Evolutionary conservation across 1,284 basidiomycete species (phyloP).

Genomic region (Cerrena zonata): DNA sequence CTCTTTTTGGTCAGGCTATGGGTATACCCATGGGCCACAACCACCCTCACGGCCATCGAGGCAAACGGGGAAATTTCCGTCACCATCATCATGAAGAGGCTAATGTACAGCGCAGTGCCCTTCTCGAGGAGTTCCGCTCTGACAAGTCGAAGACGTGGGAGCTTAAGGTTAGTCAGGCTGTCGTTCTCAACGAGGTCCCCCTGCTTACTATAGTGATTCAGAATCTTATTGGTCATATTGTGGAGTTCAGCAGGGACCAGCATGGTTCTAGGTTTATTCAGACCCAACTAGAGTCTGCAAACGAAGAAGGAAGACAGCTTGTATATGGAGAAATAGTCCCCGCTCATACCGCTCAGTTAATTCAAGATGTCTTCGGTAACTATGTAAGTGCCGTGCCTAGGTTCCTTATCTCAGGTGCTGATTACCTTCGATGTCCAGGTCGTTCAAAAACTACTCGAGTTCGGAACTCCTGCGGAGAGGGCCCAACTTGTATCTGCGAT

Average conservation of each 20-base stretch:
- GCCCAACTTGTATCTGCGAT: conserved; percentile 68
- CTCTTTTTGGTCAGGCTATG: conserved; percentile 32
- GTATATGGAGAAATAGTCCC: conserved; percentile 93
- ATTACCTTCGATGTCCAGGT: conserved; percentile 45
- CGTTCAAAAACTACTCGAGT: conserved; percentile 92
- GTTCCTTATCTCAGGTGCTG: conserved; percentile 1
- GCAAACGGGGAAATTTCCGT: conserved; percentile 30
- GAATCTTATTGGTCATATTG: conserved; percentile 83
- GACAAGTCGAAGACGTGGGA: conserved; percentile 80
- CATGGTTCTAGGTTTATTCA: conserved; percentile 90
- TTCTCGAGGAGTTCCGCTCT: conserved; percentile 81
- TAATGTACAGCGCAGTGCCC: conserved; percentile 51
- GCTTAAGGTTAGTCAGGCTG: conserved; percentile 49
- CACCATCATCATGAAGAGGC: conserved; percentile 28
- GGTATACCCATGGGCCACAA: conserved; percentile 19
- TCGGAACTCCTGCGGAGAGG: conserved; percentile 77
- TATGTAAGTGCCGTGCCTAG: conserved; percentile 52
- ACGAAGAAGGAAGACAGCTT: conserved; percentile 70
- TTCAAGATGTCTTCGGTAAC: conserved; percentile 96
- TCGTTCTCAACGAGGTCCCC: background rate
- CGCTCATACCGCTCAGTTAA: conserved; percentile 67
- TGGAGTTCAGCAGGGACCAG: conserved; percentile 93
- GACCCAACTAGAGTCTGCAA: conserved; percentile 73
- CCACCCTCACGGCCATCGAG: conserved; percentile 34
- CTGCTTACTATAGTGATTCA: conserved; percentile 28